Conservation (phyloP, 768 basidiomycete genomes). For the Tylopilus plumbeoviolaceoides region DNA sequence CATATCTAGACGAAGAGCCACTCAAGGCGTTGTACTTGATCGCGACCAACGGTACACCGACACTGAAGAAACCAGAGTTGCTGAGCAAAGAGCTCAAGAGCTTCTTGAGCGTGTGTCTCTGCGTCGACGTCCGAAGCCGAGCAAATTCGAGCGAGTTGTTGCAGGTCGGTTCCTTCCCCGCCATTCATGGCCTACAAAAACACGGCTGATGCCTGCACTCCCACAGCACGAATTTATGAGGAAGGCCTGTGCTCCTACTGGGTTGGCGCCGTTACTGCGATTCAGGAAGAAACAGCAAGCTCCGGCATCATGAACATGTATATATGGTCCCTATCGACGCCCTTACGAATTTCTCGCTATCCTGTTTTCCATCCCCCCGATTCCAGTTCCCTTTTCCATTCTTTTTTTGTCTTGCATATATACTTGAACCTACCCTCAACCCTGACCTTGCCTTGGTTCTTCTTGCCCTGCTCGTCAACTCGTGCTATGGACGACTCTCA, state of each 20-base stretch:
- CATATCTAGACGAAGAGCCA: slow-evolving; percentile 93
- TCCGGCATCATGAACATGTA: slow-evolving; percentile 31
- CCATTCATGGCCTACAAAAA: no score
- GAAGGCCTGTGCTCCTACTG: slow-evolving; percentile 79
- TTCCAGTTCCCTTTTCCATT: not conserved
- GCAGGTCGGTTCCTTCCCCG: slow-evolving; percentile 50
- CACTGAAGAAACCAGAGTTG: slow-evolving; percentile 91
- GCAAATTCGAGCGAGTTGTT: slow-evolving; percentile 86
- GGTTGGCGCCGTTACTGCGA: slow-evolving; percentile 81
- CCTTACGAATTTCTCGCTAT: not conserved
- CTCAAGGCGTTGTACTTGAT: slow-evolving; percentile 92
- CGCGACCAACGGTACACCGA: slow-evolving; percentile 97
- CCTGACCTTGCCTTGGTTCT: not conserved
- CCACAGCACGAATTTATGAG: slow-evolving; percentile 90
- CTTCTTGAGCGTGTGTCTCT: slow-evolving; percentile 96
- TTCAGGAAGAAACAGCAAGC: slow-evolving; percentile 65
- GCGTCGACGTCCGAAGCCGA: slow-evolving; percentile 92
- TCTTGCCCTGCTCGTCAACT: not conserved
- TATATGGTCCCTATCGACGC: not conserved
- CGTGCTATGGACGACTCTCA: slow-evolving; percentile 1
- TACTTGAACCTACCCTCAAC: slow-evolving; percentile 1
- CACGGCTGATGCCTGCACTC: not conserved
- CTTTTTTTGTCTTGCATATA: slow-evolving; percentile 19
- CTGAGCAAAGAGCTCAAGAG: slow-evolving; percentile 90
- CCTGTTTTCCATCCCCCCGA: not conserved